These are phyloP conservation scores for Hymenotorrendiella dingleyae DNA, from an alignment of 2,329 filamentous ascomycete species.

Conservation along the genomic window DNA sequence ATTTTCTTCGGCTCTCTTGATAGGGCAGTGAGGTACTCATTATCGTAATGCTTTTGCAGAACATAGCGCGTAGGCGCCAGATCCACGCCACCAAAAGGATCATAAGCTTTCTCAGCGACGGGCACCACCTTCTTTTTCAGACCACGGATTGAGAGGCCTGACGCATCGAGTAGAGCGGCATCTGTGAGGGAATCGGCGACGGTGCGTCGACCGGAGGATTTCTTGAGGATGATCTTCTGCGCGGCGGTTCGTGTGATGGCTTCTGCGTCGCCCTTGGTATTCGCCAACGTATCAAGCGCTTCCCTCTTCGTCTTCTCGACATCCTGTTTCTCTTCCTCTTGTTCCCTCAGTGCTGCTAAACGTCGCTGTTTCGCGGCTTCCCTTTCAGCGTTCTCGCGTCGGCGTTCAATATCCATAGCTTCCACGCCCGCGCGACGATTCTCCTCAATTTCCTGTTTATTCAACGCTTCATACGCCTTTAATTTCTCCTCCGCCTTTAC, in stretches of 20 bases:
- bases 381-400: conserved; percentile 56
- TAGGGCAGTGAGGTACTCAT: conserved; percentile 64
- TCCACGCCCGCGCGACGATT: conserved; percentile 50
- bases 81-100: conserved; percentile 75
- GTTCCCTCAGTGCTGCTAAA: conserved; percentile 58
- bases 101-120: conserved; percentile 69
- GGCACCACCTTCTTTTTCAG: conserved; percentile 60
- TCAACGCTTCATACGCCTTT: conserved; percentile 66
- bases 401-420: conserved; percentile 46
- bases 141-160: conserved; percentile 65
- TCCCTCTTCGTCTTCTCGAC: conserved; percentile 59
- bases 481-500: conserved; percentile 45
- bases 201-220: conserved; percentile 51
- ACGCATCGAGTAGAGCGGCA: conserved; percentile 14
- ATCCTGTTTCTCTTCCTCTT: conserved; percentile 63
- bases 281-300: conserved; percentile 64
- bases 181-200: conserved; percentile 26
- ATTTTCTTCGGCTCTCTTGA: conserved; percentile 59
- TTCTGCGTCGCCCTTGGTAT: conserved; percentile 53
- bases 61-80: conserved; percentile 65
- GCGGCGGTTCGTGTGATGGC: conserved; percentile 49
- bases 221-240: conserved; percentile 65
- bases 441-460: conserved; percentile 62
- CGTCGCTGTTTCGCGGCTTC: conserved; percentile 60
- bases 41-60: conserved; percentile 65